Base-by-base conservation (phyloP, 805 yeast genomes). In the Ogataea wickerhamii region DNA sequence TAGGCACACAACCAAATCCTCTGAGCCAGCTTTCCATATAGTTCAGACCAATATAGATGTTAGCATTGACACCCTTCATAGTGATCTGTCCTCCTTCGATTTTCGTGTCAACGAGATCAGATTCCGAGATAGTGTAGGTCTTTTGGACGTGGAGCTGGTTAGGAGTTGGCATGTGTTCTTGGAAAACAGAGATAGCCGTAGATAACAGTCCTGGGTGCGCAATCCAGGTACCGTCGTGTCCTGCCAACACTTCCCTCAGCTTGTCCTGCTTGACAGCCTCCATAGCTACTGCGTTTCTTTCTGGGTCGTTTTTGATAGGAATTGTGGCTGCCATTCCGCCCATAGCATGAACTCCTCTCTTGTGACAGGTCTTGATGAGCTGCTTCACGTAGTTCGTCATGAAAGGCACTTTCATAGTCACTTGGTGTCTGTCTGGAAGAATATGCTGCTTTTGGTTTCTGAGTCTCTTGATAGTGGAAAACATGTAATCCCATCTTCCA, bases 251-350 rank as follows among this genome's bases (percentile, higher is more conserved):
- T 64, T 84, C 94, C 52, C 93, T 69, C 48, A 80, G 71, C 64
- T 84, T 84, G 63, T 84, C 94, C 59, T 71, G 75, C 48, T 76
- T 73, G 37, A 84, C 93, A 49, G 81, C 82, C 34, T 72, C 77
- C 79, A 84, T 74, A 7, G 89, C 91, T 34, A 67, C 64, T 32
- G 68, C 68, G 64, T 84, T 83, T 45, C 78, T 75, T 43, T 67
- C 74, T 23, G 71, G 67, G 54, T 84, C 88, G 47, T 76, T 70
- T 61, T 83, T 83, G 64, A 83, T 83, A 47, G 93, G 91, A 52
- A 84, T 82, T 49, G 82, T 85, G 4, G 91, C 91, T 48, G 93
- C 91, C 94, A 84, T 84, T 51, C 94, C 94, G 52, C 94, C 93
- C 79, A 84, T 81, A 14, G 91, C 91, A 56, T 83, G 89, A 29